These are phyloP conservation scores for Neodidymelliopsis sp. DNA, from an alignment of 2,329 filamentous ascomycete species.

Conservation along the genomic window DNA sequence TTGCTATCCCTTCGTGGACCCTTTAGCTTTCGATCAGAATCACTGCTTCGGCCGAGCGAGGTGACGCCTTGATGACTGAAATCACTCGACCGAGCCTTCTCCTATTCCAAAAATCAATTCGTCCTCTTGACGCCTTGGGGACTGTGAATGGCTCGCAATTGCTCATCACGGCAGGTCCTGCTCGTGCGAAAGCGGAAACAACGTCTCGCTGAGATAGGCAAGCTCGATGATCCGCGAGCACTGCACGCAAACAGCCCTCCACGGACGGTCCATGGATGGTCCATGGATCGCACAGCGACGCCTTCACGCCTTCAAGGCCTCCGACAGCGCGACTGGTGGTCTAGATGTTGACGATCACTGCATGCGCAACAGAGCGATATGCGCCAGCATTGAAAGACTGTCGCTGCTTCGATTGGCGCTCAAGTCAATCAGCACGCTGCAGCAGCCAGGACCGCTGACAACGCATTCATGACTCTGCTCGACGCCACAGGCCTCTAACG, in stretches of 20 bases:
- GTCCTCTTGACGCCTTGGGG: constrained; percentile 19
- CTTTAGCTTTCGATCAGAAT: constrained; percentile 10
- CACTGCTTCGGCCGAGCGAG: constrained; percentile 36
- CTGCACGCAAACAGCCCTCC: constrained; percentile 11
- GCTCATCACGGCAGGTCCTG: constrained; percentile 4
- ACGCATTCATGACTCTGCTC: constrained; percentile 17
- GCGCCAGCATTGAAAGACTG: not conserved
- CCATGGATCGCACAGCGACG: not conserved
- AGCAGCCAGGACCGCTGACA: constrained; percentile 28
- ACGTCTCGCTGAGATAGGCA: not conserved
- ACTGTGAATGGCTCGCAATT: constrained; percentile 34
- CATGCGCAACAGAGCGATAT: not conserved
- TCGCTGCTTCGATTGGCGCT: constrained; percentile 11
- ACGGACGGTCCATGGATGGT: not conserved
- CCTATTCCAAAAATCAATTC: constrained; percentile 11
- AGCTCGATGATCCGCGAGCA: not conserved
- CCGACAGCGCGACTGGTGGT: not conserved
- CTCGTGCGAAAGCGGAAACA: constrained; percentile 10
- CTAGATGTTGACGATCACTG: not conserved
- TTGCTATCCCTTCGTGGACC: constrained; percentile 14
- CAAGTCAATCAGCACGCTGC: constrained; percentile 24
- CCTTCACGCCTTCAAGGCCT: not conserved
- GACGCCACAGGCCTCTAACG: constrained; percentile 18
- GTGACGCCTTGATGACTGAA: constrained; percentile 17
- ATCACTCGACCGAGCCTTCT: constrained; percentile 24